These are phyloP conservation scores for Musa troglodytarum DNA, from an alignment of 176 grass and related monocot genomes.

Conservation along the genomic window DNA sequence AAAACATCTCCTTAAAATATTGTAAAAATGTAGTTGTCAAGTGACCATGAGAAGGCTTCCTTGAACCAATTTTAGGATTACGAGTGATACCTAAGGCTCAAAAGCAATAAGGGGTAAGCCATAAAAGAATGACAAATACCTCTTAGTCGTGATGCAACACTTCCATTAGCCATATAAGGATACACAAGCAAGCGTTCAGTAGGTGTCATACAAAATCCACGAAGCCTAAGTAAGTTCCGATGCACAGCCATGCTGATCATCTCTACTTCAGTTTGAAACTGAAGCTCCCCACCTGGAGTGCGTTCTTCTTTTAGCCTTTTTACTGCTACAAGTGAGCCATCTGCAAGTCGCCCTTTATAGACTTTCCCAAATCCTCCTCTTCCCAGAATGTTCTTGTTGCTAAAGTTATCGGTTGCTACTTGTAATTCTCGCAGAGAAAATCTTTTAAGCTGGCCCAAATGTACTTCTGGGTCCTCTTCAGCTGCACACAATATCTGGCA, in stretches of 20 bases:
- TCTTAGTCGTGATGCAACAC: slow-evolving; percentile 13
- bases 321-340: slow-evolving; percentile 16
- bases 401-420: slow-evolving; percentile 12
- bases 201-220: slow-evolving; percentile 11
- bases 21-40: neutral
- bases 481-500: neutral
- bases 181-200: slow-evolving; percentile 10
- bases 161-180: slow-evolving; percentile 16
- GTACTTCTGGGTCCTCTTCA: slow-evolving; percentile 13
- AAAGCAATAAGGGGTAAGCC: neutral
- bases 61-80: neutral
- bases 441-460: slow-evolving; percentile 11
- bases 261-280: slow-evolving; percentile 12
- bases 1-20: neutral
- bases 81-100: neutral
- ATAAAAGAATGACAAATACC: neutral
- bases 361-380: slow-evolving; percentile 17
- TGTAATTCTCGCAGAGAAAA: slow-evolving; percentile 14
- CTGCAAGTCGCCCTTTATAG: slow-evolving; percentile 9
- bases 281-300: slow-evolving; percentile 6
- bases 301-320: slow-evolving; percentile 12
- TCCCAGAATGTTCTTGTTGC: slow-evolving; percentile 9
- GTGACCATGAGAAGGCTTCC: neutral
- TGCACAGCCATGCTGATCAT: slow-evolving; percentile 15
- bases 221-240: slow-evolving; percentile 8